Evolutionary conservation across 164 flowering plant species (phyloP), one percentile per base, ranked within the genome.

Genomic region (Nelumbo lutea): DNA sequence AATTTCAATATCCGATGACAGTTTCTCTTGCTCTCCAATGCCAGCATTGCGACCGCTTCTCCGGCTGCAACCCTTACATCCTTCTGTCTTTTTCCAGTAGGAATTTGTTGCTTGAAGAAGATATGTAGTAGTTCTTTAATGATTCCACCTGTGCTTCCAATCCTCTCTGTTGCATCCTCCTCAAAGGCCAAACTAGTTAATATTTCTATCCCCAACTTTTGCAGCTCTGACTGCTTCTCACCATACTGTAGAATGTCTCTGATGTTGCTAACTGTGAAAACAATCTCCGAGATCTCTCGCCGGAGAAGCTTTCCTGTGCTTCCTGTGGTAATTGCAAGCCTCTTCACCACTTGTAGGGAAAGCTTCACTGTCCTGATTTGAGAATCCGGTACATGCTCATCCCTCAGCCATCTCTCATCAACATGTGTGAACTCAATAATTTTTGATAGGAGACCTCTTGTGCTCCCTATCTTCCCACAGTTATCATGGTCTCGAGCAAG

Each of bases 401-500:
- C 79, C 69, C 65, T 87, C 77, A 94, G 64, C 55, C 88, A 43
- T 66, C 82, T 76, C 71, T 87, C 85, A 44, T 70, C 93, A 3
- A 87, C 86, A 61, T 85, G 92, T 0, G 91, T 83, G 52, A 89
- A 88, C 50, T 92, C 94, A 39, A 95, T 80, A 62, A 95, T 90
- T 66, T 92, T 92, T 3, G 90, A 88, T 40, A 95, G 76, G 9
- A 95, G 85, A 43, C 97, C 97, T 57, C 89, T 87, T 39, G 99
- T 87, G 65, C 81, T 88, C 2, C 97, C 97, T 56, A 95, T 92
- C 83, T 92, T 92, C 13, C 92, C 96, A 74, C 99, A 95, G 73
- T 87, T 95, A 56, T 86, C 94, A 65, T 86, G 97, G 63, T 95
- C 94, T 27, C 84, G 84, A 0, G 99, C 89, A 10, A 95, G 88